Evolutionary conservation across 805 yeast genomes (phyloP).

Genomic region (Schizosaccharomyces cryophilus): DNA sequence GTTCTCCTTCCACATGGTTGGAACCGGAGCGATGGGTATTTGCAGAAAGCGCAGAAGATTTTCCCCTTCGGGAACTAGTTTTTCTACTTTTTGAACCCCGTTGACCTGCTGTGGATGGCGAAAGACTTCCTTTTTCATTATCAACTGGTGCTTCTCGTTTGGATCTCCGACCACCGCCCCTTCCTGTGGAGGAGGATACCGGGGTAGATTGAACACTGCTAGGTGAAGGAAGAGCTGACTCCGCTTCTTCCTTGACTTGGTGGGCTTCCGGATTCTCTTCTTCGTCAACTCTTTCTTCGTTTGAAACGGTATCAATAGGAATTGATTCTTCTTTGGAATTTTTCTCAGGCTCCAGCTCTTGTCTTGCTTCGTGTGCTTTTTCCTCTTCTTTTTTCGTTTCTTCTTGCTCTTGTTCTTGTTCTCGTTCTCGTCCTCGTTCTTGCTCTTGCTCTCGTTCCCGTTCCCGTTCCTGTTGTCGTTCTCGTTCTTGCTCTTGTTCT

Average conservation of each 20-base stretch:
- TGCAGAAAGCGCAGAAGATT: neutral
- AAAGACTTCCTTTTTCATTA: neutral
- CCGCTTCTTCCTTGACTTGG: slow-evolving; percentile 11
- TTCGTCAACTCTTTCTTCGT: neutral
- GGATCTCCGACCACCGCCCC: neutral
- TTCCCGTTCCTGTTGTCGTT: neutral
- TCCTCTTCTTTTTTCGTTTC: too few relatives aligned
- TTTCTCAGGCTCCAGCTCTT: too few relatives aligned
- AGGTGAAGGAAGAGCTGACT: slow-evolving; percentile 10
- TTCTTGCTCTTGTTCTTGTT: too few relatives aligned
- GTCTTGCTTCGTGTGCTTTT: too few relatives aligned
- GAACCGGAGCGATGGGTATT: neutral
- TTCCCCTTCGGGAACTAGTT: neutral
- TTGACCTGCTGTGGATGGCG: neutral
- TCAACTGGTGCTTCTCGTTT: neutral
- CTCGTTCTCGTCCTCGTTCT: too few relatives aligned
- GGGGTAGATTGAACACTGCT: too few relatives aligned
- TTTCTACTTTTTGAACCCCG: neutral
- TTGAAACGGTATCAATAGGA: neutral
- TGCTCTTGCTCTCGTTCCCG: neutral
- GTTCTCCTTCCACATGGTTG: neutral
- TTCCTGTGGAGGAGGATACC: too few relatives aligned
- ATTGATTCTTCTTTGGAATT: too few relatives aligned
- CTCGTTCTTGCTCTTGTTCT: neutral
- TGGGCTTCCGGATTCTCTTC: slow-evolving; percentile 13